A percentile compares a stretch with the other conserved stretches of the same genome.
phyloP scores from a whole-genome alignment of 768 basidiomycete species.

The Leucogyrophana mollusca region DNA sequence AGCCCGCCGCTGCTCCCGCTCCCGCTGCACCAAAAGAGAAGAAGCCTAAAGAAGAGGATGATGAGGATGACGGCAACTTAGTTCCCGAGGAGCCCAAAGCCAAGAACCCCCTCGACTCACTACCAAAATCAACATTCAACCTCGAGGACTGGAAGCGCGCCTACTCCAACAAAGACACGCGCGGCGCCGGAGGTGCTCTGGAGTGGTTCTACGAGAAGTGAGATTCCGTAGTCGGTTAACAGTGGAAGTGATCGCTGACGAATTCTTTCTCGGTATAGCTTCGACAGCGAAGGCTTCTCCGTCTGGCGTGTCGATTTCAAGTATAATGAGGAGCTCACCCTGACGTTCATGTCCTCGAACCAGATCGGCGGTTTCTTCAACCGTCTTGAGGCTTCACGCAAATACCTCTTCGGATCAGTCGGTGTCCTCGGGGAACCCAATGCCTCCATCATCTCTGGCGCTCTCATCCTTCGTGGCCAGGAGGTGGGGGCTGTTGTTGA shows the following conservation, averaged over 20 bases:
- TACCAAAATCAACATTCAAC: slow-evolving; percentile 86
- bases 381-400: slow-evolving; percentile 95
- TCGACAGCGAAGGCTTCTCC: slow-evolving; percentile 87
- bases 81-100: slow-evolving; percentile 83
- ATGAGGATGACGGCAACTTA: slow-evolving; percentile 70
- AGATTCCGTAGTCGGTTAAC: too few relatives aligned
- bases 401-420: slow-evolving; percentile 92
- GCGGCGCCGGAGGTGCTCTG: slow-evolving; percentile 73
- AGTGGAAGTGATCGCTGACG: slow-evolving; percentile 6
- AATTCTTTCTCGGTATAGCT: slow-evolving; percentile 42
- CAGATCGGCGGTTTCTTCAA: slow-evolving; percentile 96
- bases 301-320: slow-evolving; percentile 94
- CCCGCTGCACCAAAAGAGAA: slow-evolving; percentile 67
- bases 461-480: slow-evolving; percentile 78
- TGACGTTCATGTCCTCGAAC: slow-evolving; percentile 93
- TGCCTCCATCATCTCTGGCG: slow-evolving; percentile 80
- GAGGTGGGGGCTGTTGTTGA: slow-evolving; percentile 69
- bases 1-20: slow-evolving; percentile 42
- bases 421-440: slow-evolving; percentile 85
- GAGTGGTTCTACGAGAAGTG: slow-evolving; percentile 98
- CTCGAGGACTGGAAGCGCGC: slow-evolving; percentile 97
- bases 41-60: slow-evolving; percentile 51
- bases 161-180: slow-evolving; percentile 98
- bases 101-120: slow-evolving; percentile 92
- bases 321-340: slow-evolving; percentile 92